Conservation (phyloP, 306 rosid genomes). For the Alnus glutinosa region DNA sequence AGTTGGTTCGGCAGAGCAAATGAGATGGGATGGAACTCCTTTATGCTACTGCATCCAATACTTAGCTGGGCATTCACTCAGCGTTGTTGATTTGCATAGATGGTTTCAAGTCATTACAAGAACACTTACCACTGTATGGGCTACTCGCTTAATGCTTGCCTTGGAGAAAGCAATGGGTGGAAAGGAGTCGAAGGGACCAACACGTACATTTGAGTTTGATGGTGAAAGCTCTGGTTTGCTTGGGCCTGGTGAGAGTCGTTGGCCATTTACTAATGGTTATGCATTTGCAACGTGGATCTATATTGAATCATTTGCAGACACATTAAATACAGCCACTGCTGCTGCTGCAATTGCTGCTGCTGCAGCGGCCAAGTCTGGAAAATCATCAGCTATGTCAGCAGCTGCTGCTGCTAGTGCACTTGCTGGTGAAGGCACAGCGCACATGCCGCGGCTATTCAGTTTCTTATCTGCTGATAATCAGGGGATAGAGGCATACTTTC, state of each 20-base stretch:
- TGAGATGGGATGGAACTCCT: conserved; percentile 93
- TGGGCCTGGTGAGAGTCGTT: conserved; percentile 96
- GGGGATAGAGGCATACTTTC: conserved; percentile 97
- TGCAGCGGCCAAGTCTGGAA: conserved; percentile 92
- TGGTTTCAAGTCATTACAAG: conserved; percentile 85
- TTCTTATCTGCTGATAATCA: conserved; percentile 95
- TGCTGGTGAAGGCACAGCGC: conserved; percentile 96
- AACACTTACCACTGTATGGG: conserved; percentile 78
- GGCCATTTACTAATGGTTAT: conserved; percentile 95
- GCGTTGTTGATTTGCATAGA: conserved; percentile 69
- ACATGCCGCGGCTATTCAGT: conserved; percentile 96
- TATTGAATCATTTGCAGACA: conserved; percentile 96
- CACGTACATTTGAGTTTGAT: conserved; percentile 91
- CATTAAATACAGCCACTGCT: conserved; percentile 93
- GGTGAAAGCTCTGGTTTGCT: conserved; percentile 99
- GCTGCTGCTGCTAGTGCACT: conserved; percentile 99
- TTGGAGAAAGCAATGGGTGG: conserved; percentile 85
- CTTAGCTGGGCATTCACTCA: conserved; percentile 91
- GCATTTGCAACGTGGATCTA: conserved; percentile 98
- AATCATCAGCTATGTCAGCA: conserved; percentile 97
- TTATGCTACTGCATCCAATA: conserved; percentile 90
- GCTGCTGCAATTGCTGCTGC: conserved; percentile 99
- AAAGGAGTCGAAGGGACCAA: conserved; percentile 94
- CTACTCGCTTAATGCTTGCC: conserved; percentile 73
- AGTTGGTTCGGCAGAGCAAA: conserved; percentile 60